Base-by-base conservation (phyloP, 192 early-diverging fungal genomes). In the Mortierella claussenii region DNA sequence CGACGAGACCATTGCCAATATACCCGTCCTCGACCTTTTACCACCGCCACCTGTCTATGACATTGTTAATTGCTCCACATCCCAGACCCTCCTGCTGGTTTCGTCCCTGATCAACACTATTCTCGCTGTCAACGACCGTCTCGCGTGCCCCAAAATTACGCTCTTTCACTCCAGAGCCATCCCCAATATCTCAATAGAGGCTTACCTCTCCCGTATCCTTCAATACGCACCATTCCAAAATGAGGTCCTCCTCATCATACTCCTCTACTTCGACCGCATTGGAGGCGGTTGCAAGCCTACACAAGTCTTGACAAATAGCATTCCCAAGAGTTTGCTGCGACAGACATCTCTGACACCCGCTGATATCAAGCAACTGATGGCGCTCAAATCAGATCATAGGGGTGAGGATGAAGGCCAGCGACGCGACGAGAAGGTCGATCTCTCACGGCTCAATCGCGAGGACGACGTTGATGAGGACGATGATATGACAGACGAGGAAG, bases 221-320 rank as follows among this genome's bases (percentile, higher is more conserved):
- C 88, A 89, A 63, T 93, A 89, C 69, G 86, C 89, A 6, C 85
- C 86, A 15, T 86, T 90, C 56, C 82, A 82, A 27, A 92, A 91
- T 45, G 91, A 90, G 68, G 81, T 85, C 2, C 74, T 92, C 21
- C 65, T 93, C 1, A 83, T 89, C 1, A 79, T 91, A 0, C 81
- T 93, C n/a, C 87, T 93, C 5, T 93, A 92, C 68, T 83, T 93
- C 70, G 87, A 93, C 53, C 86, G 89, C 23, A 85, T 92, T 34
- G 73, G 73, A 31, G 73, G 73, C 4, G 73, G 73, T n/a, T 76
- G 73, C 40, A 76, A 76, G 23, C 73, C 73, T 5, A 76, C 73
- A 7, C 73, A 76, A 48, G 73, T 76, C 33, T 26, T 76, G 32
- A 76, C 73, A 15, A 76, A 76, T 31, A 62, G 55, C 9, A 67